A percentile compares a stretch with the other conserved stretches of the same genome.
Conservation (phyloP, 225 moss, liverwort and hornwort genomes). For the Pseudisothecium myosuroides region DNA sequence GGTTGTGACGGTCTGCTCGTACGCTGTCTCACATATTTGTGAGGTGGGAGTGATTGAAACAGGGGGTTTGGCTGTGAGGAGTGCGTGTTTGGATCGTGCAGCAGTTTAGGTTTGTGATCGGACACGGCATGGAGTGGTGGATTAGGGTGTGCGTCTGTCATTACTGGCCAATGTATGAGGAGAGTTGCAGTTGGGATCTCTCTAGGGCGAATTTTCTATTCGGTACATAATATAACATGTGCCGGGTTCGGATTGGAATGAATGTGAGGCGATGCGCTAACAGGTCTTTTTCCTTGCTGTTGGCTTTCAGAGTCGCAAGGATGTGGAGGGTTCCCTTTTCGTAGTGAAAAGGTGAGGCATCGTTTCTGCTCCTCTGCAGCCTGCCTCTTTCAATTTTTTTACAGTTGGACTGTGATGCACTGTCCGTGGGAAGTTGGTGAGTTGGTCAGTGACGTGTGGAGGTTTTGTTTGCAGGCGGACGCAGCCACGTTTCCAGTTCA, state of each 20-base stretch:
- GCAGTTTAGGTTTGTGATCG: neutral
- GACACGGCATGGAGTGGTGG: neutral
- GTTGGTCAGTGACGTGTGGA: neutral
- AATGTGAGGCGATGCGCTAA: neutral
- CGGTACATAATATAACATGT: neutral
- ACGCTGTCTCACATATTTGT: neutral
- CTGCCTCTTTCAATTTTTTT: neutral
- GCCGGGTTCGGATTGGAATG: neutral
- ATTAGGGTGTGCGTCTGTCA: neutral
- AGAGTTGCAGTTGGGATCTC: neutral
- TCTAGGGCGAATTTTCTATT: neutral
- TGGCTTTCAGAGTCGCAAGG: slow-evolving; percentile 89
- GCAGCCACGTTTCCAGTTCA: slow-evolving; percentile 90
- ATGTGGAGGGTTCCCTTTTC: slow-evolving; percentile 97
- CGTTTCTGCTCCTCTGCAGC: neutral
- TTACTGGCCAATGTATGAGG: neutral
- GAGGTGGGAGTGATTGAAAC: neutral
- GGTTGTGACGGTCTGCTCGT: neutral
- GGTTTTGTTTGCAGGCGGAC: slow-evolving; percentile 59
- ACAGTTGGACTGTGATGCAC: neutral
- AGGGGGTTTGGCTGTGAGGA: neutral
- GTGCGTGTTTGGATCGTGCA: neutral
- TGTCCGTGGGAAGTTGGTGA: neutral
- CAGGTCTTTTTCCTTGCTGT: neutral
- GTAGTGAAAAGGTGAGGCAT: slow-evolving; percentile 86